A percentile compares a stretch with the other conserved stretches of the same genome.
Evolutionary conservation across 208 protist genomes (phyloP).

Genomic region (Crithidia acanthocephali): DNA sequence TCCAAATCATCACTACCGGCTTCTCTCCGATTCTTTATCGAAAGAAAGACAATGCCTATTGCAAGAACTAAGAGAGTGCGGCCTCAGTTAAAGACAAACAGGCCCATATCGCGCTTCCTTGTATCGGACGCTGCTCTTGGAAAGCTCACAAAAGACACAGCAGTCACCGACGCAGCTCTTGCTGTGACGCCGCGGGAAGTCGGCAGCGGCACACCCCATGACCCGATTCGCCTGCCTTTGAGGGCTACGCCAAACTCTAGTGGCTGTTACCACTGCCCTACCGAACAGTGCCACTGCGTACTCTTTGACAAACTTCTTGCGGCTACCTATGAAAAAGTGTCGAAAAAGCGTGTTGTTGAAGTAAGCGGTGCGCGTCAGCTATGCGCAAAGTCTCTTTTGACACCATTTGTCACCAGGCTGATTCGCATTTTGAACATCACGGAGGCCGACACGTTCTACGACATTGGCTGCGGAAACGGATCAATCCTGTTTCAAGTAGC

Average conservation of each 20-base stretch:
- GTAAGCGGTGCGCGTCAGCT: constrained; percentile 66
- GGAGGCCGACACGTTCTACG: constrained; percentile 67
- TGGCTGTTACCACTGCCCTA: constrained; percentile 70
- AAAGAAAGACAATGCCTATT: constrained; percentile 12
- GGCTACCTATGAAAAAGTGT: constrained; percentile 46
- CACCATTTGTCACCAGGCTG: constrained; percentile 78
- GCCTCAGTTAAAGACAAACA: not conserved
- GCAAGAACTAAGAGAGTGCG: constrained; percentile 29
- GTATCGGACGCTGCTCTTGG: constrained; percentile 35
- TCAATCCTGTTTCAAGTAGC: constrained; percentile 88
- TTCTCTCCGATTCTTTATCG: constrained; percentile 7
- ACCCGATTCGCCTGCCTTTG: constrained; percentile 63
- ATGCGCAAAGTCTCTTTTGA: constrained; percentile 87
- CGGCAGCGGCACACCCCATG: constrained; percentile 50
- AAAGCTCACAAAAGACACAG: constrained; percentile 29
- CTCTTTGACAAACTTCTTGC: constrained; percentile 54
- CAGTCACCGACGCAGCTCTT: constrained; percentile 19
- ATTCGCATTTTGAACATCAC: constrained; percentile 51
- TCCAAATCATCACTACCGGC: no score
- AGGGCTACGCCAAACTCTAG: constrained; percentile 51
- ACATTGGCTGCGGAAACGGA: constrained; percentile 86
- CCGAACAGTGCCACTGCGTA: constrained; percentile 52
- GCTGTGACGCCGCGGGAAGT: constrained; percentile 27
- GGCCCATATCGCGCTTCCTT: constrained; percentile 44
- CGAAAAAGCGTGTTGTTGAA: constrained; percentile 72